Percentiles rank a stretch among this genome's conserved stretches.
These are phyloP conservation scores for Plasmodium malariae DNA, from an alignment of 169 alveolate genomes.

Conservation along the genomic window DNA sequence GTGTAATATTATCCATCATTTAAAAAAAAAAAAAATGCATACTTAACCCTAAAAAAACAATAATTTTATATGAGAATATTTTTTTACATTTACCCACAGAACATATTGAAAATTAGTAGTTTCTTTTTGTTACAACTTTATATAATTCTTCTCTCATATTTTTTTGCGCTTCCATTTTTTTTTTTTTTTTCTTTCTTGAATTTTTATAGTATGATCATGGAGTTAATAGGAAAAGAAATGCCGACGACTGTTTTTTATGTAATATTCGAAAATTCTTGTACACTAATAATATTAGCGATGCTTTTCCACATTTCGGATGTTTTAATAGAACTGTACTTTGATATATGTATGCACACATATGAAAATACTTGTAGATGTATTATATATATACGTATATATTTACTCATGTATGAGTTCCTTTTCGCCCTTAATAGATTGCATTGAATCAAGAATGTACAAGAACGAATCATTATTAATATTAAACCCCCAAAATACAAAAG, in stretches of 20 bases:
- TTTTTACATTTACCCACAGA: neutral
- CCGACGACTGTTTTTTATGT: slow-evolving; percentile 50
- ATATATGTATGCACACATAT: neutral
- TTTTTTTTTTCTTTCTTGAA: neutral
- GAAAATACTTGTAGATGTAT: neutral
- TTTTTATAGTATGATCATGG: slow-evolving; percentile 29
- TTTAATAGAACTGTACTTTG: too few relatives aligned
- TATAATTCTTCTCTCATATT: neutral
- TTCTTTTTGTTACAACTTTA: neutral
- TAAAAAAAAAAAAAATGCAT: too few relatives aligned
- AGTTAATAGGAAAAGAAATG: slow-evolving; percentile 16
- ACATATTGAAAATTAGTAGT: too few relatives aligned
- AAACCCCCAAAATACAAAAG: slow-evolving; percentile 37
- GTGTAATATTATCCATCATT: too few relatives aligned
- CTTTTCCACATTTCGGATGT: too few relatives aligned
- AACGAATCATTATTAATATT: slow-evolving; percentile 20
- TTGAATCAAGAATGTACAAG: slow-evolving; percentile 32
- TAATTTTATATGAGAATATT: neutral
- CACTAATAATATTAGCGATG: neutral
- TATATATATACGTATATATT: neutral
- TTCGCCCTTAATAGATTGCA: slow-evolving; percentile 10
- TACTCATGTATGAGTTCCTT: neutral
- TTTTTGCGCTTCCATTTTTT: neutral
- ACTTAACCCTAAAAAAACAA: too few relatives aligned
- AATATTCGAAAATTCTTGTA: neutral